These are phyloP conservation scores for Ogataea sp. DNA, from an alignment of 805 yeast genomes.

Conservation along the genomic window DNA sequence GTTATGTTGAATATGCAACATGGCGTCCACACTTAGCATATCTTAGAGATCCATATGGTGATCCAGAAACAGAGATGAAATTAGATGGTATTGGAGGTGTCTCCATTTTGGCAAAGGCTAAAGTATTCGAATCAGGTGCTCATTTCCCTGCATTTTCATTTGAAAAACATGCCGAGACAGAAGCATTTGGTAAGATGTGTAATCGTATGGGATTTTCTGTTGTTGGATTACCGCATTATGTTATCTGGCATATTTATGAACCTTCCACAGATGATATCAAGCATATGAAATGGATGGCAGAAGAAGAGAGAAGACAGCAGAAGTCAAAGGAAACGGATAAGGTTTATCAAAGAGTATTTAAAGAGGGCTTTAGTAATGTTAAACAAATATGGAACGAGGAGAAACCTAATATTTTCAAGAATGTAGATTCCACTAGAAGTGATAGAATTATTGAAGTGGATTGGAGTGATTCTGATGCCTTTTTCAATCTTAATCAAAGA, in stretches of 20 bases:
- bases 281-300: constrained; percentile 82
- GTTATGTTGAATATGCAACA: constrained; percentile 94
- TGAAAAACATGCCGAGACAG: constrained; percentile 95
- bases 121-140: constrained; percentile 79
- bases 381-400: constrained; percentile 67
- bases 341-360: constrained; percentile 67
- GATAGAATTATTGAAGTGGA: constrained; percentile 46
- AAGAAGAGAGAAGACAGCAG: constrained; percentile 59
- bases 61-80: constrained; percentile 87
- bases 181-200: constrained; percentile 89
- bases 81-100: constrained; percentile 98
- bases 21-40: constrained; percentile 98
- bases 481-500: too few relatives aligned
- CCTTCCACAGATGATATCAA: constrained; percentile 87
- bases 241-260: constrained; percentile 94
- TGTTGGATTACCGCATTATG: constrained; percentile 88
- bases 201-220: constrained; percentile 83
- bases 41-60: constrained; percentile 90
- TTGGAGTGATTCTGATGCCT: constrained; percentile 57
- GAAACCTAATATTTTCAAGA: constrained; percentile 61
- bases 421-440: constrained; percentile 53
- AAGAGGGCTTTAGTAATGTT: constrained; percentile 70
- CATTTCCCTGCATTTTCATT: constrained; percentile 97
- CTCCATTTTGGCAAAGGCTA: constrained; percentile 80
- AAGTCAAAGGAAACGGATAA: constrained; percentile 57